phyloP scores from a whole-genome alignment of 1,284 basidiomycete genomes.

The Ustilago vetiveriae region DNA sequence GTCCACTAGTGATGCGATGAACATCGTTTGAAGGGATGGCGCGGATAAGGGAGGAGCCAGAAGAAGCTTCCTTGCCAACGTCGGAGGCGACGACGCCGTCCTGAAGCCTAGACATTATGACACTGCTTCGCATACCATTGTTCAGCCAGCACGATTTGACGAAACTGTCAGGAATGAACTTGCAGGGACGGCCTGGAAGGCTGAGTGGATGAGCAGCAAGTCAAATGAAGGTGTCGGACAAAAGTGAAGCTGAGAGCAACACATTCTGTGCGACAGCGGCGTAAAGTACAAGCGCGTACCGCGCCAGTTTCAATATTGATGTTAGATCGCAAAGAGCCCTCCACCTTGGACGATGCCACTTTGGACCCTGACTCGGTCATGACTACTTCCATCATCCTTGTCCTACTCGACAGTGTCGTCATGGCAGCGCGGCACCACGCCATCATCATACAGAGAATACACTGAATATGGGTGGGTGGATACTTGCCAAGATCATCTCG shows the following conservation, averaged over 20 bases:
- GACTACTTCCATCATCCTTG: no score
- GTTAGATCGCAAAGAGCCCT: slow-evolving; percentile 8
- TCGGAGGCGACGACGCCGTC: not conserved
- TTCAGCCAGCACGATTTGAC: no score
- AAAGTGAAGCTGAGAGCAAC: no score
- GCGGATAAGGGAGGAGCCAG: slow-evolving; percentile 29
- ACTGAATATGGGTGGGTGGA: not conserved
- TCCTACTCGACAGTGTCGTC: no score
- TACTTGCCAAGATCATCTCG: not conserved
- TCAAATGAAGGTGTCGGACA: slow-evolving; percentile 1
- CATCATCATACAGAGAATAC: not conserved
- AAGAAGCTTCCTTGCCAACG: not conserved
- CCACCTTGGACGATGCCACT: not conserved
- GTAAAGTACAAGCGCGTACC: slow-evolving; percentile 31
- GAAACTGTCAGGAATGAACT: no score
- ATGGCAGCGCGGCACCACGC: not conserved
- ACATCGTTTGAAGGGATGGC: slow-evolving; percentile 54
- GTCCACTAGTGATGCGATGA: slow-evolving; percentile 79
- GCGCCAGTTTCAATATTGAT: not conserved
- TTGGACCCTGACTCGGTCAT: slow-evolving; percentile 14
- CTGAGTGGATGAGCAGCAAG: slow-evolving; percentile 2
- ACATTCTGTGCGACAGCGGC: slow-evolving; percentile 5
- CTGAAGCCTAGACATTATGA: not conserved
- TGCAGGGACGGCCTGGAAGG: no score
- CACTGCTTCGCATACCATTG: no score